Evolutionary conservation across 495 filamentous ascomycete species (phyloP), one percentile per base, ranked within the genome.

Genomic region (Penicilliopsis zonata): DNA sequence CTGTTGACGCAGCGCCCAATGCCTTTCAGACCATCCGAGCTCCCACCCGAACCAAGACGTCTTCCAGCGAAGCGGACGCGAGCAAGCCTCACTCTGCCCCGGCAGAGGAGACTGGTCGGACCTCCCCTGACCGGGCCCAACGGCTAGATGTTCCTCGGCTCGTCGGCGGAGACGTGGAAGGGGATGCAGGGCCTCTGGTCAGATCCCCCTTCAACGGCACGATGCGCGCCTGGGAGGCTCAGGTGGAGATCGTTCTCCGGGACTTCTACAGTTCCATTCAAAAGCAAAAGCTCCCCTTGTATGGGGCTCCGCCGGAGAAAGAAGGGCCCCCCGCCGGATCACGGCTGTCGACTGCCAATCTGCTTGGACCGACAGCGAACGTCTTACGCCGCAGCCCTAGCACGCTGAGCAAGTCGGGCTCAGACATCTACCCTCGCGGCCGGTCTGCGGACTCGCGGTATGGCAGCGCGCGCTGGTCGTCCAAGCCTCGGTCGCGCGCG

Each of bases 191-290:
- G 18, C 63, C 83, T n/a, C 64, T 98, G 16, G 84, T 96, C 12
- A 86, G 74, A 40, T 57, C 67, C 12, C 80, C 82, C 0, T 88
- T 90, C 46, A 70, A 74, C 33, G 90, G 87, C 5, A 70, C 78
- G 1, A 56, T 81, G 35, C 73, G 76, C 34, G 79, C 74, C 9
- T 98, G 90, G 90, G 87, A 94, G 47, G 69, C 75, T 23, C 86
- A 94, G 47, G 60, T 99, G 9, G 90, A 96, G 55, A 63, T 72
- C 9, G 80, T 96, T 21, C 69, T 99, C 17, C 93, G 92, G 43
- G 83, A 88, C 19, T 92, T 92, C 39, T 99, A 92, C 55, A 71
- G 68, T 10, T 87, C 86, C 0, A 92, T 99, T 46, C 80, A 86
- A 27, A 73, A 79, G 41, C 77, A 90, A 42, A 76, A 72, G 13